Evolutionary conservation across 352 stramenopile genomes (phyloP), one percentile per base, ranked within the genome.

Genomic region (Globisporangium radiosum): DNA sequence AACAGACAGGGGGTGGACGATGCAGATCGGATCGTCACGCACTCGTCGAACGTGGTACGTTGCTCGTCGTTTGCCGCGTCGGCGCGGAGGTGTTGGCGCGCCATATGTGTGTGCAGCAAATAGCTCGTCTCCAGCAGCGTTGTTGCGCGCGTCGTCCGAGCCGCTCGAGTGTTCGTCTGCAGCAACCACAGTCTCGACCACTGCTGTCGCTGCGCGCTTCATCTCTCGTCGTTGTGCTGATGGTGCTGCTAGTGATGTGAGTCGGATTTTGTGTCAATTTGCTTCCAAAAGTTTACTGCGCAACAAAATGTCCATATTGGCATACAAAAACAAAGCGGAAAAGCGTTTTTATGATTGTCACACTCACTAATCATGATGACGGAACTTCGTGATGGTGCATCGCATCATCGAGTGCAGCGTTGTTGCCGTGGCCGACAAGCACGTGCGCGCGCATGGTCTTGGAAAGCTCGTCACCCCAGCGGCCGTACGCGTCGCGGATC

Each of bases 391-490:
- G 25, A 2, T 33, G 25, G 1, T 33, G 25, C 25, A 33, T 33
- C 25, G 25, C 25, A 33, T 33, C 25, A 33, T 33, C 25, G 25
- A 33, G 25, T 3, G 25, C 25, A 33, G 25, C 25, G 25, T 33
- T 33, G 25, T 3, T 33, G 25, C 25, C 25, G 1, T 0, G 25
- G 25, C 25, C 25, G 25, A 33, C 25, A 7, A 57, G 4, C 13
- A 57, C 45, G 45, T 50, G 14, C 14, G 36, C 10, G 45, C 69
- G 73, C 9, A 86, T 66, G 36, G 62, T 71, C 44, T 72, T 67
- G 47, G 81, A 56, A 64, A 84, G 81, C n/a, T 73, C 72, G 37
- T 82, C 74, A 5, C 71, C 66, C 72, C 72, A 84, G 25, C 72
- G 69, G 1, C 68, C 67, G 13, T 79, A 60, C 49, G 66, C 68